phyloP scores from a whole-genome alignment of 78 protist species.

The Protostelium mycophagum region DNA sequence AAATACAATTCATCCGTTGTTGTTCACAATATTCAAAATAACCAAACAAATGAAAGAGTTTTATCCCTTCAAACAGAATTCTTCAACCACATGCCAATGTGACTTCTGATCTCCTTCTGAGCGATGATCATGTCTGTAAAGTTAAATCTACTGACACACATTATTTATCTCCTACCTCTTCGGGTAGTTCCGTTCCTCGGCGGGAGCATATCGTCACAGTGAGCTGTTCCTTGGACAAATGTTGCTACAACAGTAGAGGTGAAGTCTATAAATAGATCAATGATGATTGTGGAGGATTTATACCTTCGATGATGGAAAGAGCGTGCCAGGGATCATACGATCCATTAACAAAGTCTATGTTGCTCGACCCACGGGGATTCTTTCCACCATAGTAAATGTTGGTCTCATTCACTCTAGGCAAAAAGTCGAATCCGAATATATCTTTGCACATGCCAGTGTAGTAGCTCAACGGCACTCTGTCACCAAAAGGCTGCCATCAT shows the following conservation, averaged over 20 bases:
- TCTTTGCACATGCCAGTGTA: conserved; percentile 16
- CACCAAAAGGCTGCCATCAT: conserved; percentile 63
- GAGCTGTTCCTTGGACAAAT: conserved; percentile 33
- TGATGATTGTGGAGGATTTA: not conserved
- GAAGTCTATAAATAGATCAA: not conserved
- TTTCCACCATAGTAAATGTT: conserved; percentile 62
- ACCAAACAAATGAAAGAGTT: too few species aligned
- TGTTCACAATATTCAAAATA: too few species aligned
- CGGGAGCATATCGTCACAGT: conserved; percentile 57
- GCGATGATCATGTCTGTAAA: not conserved
- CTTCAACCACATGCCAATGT: not conserved
- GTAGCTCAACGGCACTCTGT: conserved; percentile 13
- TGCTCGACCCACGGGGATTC: conserved; percentile 33
- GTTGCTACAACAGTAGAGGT: not conserved
- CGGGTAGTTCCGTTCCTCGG: conserved; percentile 13
- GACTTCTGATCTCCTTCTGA: not conserved
- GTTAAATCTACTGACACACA: not conserved
- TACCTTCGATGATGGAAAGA: conserved; percentile 17
- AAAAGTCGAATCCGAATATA: conserved; percentile 23
- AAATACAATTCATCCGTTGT: too few species aligned
- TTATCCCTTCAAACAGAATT: too few species aligned
- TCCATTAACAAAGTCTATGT: conserved; percentile 52
- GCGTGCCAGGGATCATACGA: conserved; percentile 68
- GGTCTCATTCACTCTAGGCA: conserved; percentile 39
- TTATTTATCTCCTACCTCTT: not conserved